Evolutionary conservation across 2,329 filamentous ascomycete genomes (phyloP), one percentile per base, ranked within the genome.

Genomic region (Sarocladium kiliense): DNA sequence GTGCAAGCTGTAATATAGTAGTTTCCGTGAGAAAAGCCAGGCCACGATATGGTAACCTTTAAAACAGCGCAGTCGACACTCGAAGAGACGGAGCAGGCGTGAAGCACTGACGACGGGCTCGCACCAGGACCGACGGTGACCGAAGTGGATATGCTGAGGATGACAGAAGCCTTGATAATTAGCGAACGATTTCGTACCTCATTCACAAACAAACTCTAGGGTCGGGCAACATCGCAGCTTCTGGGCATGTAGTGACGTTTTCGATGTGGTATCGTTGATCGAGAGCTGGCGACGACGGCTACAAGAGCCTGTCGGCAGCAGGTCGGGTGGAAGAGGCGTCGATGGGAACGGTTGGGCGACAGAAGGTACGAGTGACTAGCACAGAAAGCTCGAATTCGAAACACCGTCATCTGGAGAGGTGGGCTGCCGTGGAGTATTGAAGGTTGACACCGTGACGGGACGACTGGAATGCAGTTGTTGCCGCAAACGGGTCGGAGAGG

Each of bases 381-480:
- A 18, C 21, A 16, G 19, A 44, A 7, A 44, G 23, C 6, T 44
- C 44, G 25, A 47, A 27, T 30, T 16, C 7, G n/a, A 47, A 30
- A 18, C 18, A 30, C 3, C 7, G 11, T 10, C 10, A 18, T 47
- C 44, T 47, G 44, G 44, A 47, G 44, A 51, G 23, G 47, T n/a
- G 47, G 47, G 27, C 36, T n/a, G 27, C 18, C 27, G 3, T 36
- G n/a, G 18, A 21, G 26, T 47, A 27, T 51, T 23, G 5, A 4
- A 23, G 44, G 23, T 36, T 23, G 18, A 18, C 47, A 25, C 30
- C 47, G 16, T 49, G 47, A 51, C 47, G n/a, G n/a, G 30, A 51
- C 47, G 47, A 51, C 47, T 51, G 47, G 47, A 51, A 51, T 51
- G 47, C 4, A 18, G 30, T 5, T 18, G 47, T 51, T 32, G 47